Base-by-base conservation (phyloP, 805 yeast genomes). In the Blastobotrys muscicola region DNA sequence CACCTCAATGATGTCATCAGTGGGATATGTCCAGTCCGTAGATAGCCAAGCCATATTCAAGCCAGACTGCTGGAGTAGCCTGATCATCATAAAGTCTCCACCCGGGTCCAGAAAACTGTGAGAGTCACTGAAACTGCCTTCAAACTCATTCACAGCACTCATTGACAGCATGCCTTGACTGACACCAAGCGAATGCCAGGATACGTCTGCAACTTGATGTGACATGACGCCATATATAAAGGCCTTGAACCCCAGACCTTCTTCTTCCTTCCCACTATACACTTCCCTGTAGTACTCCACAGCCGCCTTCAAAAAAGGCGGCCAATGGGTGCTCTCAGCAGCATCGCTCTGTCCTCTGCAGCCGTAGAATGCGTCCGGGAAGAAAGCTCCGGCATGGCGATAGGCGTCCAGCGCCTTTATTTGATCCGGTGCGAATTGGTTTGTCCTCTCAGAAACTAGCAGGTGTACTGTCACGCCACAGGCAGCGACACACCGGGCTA, bases 271-370 rank as follows among this genome's bases (percentile, higher is more conserved):
- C 3, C 34, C 42, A 4, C 46, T 45, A 31, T 64, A 61, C 41
- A 55, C 55, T 26, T 64, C 60, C 23, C 60, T 56, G 58, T 74
- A 74, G 38, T 70, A 60, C 4, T 63, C 49, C 4, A 74, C 71
- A 0, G 79, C 76, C 2, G 59, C 58, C 4, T 63, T 57, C 11
- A 80, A 50, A 52, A 79, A 80, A 1, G 80, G 79, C 0, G 85
- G 85, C 86, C 87, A 80, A 54, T 80, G 86, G 0, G 79, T 66
- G 26, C 64, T 71, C 56, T 81, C 87, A 3, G 83, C 81, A 2
- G 70, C 70, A 8, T 70, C 68, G 2, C 73, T 65, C 20, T 60
- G 53, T 3, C 74, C 76, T 39, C 72, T 59, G 56, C 86, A 81
- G 31, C 72, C 66, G 57, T 81, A 81, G 52, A 79, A 74, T 0